These are phyloP conservation scores for Hysterium pulicare DNA, from an alignment of 2,329 filamentous ascomycete species.

Conservation along the genomic window DNA sequence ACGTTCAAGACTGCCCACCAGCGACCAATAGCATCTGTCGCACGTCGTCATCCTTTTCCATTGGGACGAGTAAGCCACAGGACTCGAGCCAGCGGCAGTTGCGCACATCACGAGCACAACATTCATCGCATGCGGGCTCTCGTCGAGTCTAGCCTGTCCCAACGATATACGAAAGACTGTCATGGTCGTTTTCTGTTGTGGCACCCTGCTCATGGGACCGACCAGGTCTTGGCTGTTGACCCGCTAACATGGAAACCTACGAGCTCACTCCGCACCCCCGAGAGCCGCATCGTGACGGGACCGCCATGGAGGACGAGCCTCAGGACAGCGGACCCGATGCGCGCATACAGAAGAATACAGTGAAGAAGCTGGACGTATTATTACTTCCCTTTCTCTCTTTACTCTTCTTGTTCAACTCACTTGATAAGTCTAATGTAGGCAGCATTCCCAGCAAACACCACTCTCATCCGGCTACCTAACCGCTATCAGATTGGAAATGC, in stretches of 20 bases:
- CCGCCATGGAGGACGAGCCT: neutral
- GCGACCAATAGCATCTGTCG: too few relatives aligned
- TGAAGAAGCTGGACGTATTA: conserved; percentile 49
- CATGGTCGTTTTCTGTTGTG: too few relatives aligned
- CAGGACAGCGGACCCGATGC: neutral
- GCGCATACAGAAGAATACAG: conserved; percentile 37
- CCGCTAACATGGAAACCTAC: neutral
- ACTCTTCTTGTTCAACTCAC: conserved; percentile 51
- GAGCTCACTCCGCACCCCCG: conserved; percentile 2
- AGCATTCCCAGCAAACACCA: neutral
- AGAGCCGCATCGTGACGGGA: neutral
- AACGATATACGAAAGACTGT: too few relatives aligned
- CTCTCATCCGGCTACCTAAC: conserved; percentile 1
- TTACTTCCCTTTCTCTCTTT: conserved; percentile 52
- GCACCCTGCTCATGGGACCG: too few relatives aligned
- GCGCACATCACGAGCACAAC: neutral
- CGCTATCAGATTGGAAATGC: conserved; percentile 50
- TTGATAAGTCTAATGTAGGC: conserved; percentile 50
- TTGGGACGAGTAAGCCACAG: too few relatives aligned
- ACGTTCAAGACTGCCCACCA: too few relatives aligned
- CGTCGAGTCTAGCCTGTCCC: too few relatives aligned
- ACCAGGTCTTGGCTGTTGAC: neutral
- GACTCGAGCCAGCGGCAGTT: too few relatives aligned
- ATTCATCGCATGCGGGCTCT: too few relatives aligned
- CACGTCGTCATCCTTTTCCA: too few relatives aligned